Evolutionary conservation across 1,139 yeast species (phyloP).

Genomic region (Wickerhamomyces sp.): DNA sequence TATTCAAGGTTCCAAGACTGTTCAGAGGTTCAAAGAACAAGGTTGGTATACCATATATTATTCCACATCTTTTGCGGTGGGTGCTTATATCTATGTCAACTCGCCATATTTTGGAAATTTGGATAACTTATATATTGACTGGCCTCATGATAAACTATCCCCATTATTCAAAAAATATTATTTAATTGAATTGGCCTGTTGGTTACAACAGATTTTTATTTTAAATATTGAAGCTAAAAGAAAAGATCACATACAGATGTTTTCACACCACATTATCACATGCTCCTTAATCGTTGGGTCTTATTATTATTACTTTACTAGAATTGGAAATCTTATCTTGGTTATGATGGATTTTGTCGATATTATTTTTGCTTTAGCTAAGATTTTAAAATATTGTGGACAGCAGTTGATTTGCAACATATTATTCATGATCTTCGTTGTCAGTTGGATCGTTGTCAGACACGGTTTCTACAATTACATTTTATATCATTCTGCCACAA

Average conservation of each 20-base stretch:
- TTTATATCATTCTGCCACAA: slow-evolving; percentile 45
- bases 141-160: slow-evolving; percentile 67
- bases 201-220: slow-evolving; percentile 79
- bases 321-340: slow-evolving; percentile 76
- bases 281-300: slow-evolving; percentile 64
- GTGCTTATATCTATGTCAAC: slow-evolving; percentile 50
- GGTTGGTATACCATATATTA: slow-evolving; percentile 76
- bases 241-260: slow-evolving; percentile 84
- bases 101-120: slow-evolving; percentile 60
- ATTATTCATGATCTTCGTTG: slow-evolving; percentile 62
- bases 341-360: slow-evolving; percentile 84
- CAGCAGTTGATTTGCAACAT: slow-evolving; percentile 56
- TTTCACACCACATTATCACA: slow-evolving; percentile 83
- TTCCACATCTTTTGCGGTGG: slow-evolving; percentile 49
- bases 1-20: slow-evolving; percentile 47
- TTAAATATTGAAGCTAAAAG: slow-evolving; percentile 73
- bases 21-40: slow-evolving; percentile 78
- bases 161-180: slow-evolving; percentile 63
- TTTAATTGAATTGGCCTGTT: slow-evolving; percentile 64
- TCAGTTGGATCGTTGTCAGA: slow-evolving; percentile 67
- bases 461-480: slow-evolving; percentile 74
- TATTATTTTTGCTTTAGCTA: slow-evolving; percentile 65
- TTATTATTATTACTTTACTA: slow-evolving; percentile 65
- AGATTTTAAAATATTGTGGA: slow-evolving; percentile 72
- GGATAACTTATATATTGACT: slow-evolving; percentile 58